A percentile compares a stretch with the other conserved stretches of the same genome.
These are phyloP conservation scores for Quercus lobata DNA, from an alignment of 331 rosid species.

Conservation along the genomic window DNA sequence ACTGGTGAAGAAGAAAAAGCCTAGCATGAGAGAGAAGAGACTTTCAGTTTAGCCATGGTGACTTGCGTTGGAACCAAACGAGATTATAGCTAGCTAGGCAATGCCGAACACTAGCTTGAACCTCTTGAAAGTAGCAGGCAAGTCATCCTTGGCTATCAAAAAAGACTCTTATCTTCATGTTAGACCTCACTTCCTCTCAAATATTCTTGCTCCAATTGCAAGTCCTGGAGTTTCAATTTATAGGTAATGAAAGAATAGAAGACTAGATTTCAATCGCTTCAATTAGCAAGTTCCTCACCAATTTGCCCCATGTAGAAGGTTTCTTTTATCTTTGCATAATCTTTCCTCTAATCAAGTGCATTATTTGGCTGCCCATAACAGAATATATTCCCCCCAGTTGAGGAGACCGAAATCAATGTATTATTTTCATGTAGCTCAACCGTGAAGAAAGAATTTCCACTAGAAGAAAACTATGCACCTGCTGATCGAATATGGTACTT, in stretches of 20 bases:
- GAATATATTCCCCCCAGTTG: background rate
- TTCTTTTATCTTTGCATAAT: too few species aligned
- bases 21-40: background rate
- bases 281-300: background rate
- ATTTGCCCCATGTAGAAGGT: too few species aligned
- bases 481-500: background rate
- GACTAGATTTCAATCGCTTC: background rate
- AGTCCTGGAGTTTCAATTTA: too few species aligned
- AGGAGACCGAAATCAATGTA: background rate
- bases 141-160: background rate
- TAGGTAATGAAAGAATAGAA: background rate
- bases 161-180: too few species aligned
- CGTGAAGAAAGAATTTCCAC: background rate
- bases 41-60: background rate
- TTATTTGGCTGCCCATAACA: background rate
- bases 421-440: background rate
- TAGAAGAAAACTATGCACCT: background rate
- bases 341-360: background rate
- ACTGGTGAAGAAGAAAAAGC: background rate
- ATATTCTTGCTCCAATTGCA: too few species aligned
- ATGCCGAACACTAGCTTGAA: background rate
- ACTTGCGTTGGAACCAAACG: background rate
- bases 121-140: background rate
- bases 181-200: too few species aligned
- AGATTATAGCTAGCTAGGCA: background rate